Base-by-base conservation (phyloP, 1,139 yeast genomes). In the Magnusiomyces paraingens region DNA sequence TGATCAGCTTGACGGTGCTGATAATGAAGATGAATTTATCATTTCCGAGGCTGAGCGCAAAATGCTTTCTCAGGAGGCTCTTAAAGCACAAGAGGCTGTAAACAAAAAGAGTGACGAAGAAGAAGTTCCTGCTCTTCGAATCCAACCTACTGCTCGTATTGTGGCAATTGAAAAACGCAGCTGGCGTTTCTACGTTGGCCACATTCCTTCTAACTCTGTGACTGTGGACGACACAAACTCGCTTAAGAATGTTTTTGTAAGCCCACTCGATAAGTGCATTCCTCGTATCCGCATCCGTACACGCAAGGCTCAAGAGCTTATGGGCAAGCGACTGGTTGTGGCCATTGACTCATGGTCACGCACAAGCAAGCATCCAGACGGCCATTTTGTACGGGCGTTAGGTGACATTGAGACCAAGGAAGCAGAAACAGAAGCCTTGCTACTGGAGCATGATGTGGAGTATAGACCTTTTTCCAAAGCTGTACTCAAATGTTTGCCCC, bases 181-280 rank as follows among this genome's bases (percentile, higher is more conserved):
- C 56, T 94, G 99, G 99, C 80, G 99, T 69, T 84, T 85, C 62
- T 94, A 91, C 65, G 99, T 93, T 50, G 99, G 99, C 17, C 98
- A 91, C 68, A 79, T 94, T 59, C 86, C 94, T 3, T 86, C 94
- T 47, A 79, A 84, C 39, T 84, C 95, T 2, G 85, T 86, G 1
- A 78, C 83, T 42, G 64, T 64, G 45, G 69, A 72, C 14, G 80
- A 82, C 15, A 56, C 66, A 2, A 59, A 64, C 26, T 79, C 95
- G 4, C 80, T 88, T 18, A 84, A 84, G 65, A 81, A 82, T 49
- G 93, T 95, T 55, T 85, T 93, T 66, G 95, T 93, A 8, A 77
- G 86, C 52, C 79, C 95, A 57, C 84, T 93, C 93, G 98, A 94
- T 69, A 82, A 82, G 64, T 82, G 90, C 14, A 78, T 93, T 58